phyloP scores from a whole-genome alignment of 2,329 filamentous ascomycete genomes.

The Paecilomyces sp. region DNA sequence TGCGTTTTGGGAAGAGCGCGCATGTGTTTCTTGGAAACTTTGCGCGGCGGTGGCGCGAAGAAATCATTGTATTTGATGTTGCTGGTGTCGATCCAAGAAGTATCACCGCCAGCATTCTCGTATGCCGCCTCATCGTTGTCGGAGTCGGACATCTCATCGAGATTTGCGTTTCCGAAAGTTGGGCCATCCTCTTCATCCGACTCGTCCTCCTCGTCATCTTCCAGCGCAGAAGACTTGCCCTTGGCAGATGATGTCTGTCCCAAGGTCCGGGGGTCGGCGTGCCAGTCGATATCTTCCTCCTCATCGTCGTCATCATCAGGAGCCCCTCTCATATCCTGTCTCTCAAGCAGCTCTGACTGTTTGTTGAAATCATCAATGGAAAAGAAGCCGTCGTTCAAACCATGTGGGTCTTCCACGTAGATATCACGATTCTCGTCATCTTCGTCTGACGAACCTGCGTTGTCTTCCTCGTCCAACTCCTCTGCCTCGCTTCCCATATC shows the following conservation, averaged over 20 bases:
- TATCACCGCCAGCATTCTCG: slow-evolving; percentile 50
- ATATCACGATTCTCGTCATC: slow-evolving; percentile 41
- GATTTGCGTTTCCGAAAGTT: slow-evolving; percentile 72
- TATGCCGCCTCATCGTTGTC: slow-evolving; percentile 55
- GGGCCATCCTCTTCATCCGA: slow-evolving; percentile 61
- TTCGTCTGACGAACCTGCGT: slow-evolving; percentile 15
- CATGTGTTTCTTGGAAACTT: slow-evolving; percentile 51
- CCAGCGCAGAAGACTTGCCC: slow-evolving; percentile 16
- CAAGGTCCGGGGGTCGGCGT: slow-evolving; percentile 61
- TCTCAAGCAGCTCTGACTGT: slow-evolving; percentile 81
- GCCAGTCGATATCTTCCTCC: slow-evolving; percentile 80
- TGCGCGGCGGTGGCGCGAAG: slow-evolving; percentile 76
- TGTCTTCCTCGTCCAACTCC: slow-evolving; percentile 10
- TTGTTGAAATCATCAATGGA: slow-evolving; percentile 97
- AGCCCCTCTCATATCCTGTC: slow-evolving; percentile 72
- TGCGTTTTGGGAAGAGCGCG: slow-evolving; percentile 50
- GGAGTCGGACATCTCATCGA: slow-evolving; percentile 53
- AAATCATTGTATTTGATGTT: slow-evolving; percentile 89
- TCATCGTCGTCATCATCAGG: slow-evolving; percentile 68
- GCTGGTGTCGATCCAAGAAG: slow-evolving; percentile 67
- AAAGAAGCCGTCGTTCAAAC: slow-evolving; percentile 96
- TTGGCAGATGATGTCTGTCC: slow-evolving; percentile 7
- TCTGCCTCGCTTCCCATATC: slow-evolving; percentile 7
- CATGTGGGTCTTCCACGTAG: slow-evolving; percentile 66
- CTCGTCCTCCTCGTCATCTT: slow-evolving; percentile 52